Evolutionary conservation across 257 asterid species (phyloP).

Genomic region (Solanum microdontum): DNA sequence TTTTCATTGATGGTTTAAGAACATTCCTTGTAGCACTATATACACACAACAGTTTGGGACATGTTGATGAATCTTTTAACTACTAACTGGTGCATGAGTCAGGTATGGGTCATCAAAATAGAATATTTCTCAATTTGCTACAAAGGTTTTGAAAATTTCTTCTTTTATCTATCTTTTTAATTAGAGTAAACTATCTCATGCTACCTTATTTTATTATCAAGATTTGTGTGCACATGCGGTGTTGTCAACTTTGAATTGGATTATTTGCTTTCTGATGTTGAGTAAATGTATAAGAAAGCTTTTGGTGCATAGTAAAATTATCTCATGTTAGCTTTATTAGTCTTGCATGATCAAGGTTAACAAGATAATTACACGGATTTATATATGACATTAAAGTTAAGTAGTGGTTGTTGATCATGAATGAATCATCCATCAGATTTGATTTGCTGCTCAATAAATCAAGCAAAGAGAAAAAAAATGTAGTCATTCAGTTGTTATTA

Average conservation of each 20-base stretch:
- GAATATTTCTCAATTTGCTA: background rate
- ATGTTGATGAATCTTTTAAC: too few species aligned
- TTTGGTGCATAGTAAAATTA: background rate
- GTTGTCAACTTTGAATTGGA: too few species aligned
- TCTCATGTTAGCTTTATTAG: background rate
- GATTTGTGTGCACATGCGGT: too few species aligned
- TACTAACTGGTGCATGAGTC: background rate
- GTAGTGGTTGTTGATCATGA: background rate
- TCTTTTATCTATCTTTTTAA: too few species aligned
- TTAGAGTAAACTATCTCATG: too few species aligned
- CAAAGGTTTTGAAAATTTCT: background rate
- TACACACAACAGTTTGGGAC: too few species aligned
- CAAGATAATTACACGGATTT: background rate
- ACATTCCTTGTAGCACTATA: too few species aligned
- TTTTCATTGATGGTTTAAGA: too few species aligned
- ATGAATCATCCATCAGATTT: background rate
- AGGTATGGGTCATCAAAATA: background rate
- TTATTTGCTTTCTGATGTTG: background rate
- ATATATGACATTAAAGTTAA: background rate
- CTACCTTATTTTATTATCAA: too few species aligned
- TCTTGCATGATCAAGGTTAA: background rate
- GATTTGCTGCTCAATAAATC: background rate
- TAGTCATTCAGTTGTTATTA: background rate
- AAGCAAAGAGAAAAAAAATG: background rate
- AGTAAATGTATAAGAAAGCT: background rate